Percentiles rank a stretch among this genome's conserved stretches.
Evolutionary conservation across 2,329 filamentous ascomycete species (phyloP).

Genomic region (Alternaria consortialis): DNA sequence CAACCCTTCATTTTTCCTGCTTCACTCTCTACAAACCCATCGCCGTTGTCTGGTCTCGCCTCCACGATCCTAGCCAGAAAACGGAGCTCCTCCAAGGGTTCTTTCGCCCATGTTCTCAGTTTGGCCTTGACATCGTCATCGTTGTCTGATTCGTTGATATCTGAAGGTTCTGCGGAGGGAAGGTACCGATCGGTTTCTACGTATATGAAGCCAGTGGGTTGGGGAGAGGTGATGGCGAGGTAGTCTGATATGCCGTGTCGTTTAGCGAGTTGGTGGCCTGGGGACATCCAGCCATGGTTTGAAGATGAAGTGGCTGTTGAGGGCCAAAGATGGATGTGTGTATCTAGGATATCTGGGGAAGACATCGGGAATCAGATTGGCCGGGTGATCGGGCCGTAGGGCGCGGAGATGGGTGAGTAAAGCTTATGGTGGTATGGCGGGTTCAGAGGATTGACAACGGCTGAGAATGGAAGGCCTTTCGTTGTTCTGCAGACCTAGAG

Average conservation of each 20-base stretch:
- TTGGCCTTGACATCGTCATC: conserved; percentile 15
- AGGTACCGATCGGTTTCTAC: conserved; percentile 78
- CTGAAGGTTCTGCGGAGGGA: conserved; percentile 16
- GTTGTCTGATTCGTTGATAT: not conserved
- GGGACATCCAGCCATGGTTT: conserved; percentile 74
- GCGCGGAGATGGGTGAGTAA: not conserved
- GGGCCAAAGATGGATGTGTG: conserved; percentile 91
- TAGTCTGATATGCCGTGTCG: conserved; percentile 74
- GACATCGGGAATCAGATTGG: conserved; percentile 28
- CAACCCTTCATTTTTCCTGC: conserved; percentile 69
- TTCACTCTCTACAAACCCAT: conserved; percentile 57
- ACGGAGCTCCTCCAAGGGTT: conserved; percentile 75
- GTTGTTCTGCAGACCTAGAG: not conserved
- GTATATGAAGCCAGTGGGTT: conserved; percentile 73
- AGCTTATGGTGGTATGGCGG: not conserved
- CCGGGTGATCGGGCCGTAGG: not conserved
- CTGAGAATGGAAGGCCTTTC: not conserved
- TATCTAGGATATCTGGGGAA: conserved; percentile 72
- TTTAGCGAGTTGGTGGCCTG: conserved; percentile 64
- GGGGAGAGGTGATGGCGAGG: conserved; percentile 29
- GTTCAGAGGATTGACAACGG: not conserved
- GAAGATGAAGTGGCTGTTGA: conserved; percentile 66
- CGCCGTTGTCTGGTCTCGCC: conserved; percentile 71
- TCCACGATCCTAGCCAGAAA: conserved; percentile 73
- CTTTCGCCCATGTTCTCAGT: conserved; percentile 66